Base-by-base conservation (phyloP, 345 rosid genomes). In the Gossypium bickii region DNA sequence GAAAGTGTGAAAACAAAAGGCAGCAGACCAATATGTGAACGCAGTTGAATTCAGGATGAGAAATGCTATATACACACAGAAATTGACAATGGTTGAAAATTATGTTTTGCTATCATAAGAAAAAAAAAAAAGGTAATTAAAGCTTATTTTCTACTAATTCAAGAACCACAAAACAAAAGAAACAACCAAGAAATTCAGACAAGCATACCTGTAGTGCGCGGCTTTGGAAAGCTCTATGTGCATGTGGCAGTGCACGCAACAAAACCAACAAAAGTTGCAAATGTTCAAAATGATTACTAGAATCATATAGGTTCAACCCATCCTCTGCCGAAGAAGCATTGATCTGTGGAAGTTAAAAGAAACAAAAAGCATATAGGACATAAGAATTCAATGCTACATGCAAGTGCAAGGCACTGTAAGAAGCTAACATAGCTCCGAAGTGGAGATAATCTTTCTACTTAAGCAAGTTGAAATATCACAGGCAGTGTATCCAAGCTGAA, bases 301-400 rank as follows among this genome's bases (percentile, higher is more conserved):
- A 91, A 84, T 91, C 98, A 77, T 90, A 90, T 80, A 91, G 89
- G 85, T 92, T 91, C 78, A 92, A 86, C 78, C 89, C 91, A 82
- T 96, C 94, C 74, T 90, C 98, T 34, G 94, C 81, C 78, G 97
- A 90, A 76, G 98, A 87, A 78, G 97, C 97, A 84, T 96, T 96
- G 60, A 93, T 89, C 99, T 96, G 97, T 77, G 71, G 63, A 86
- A 76, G 67, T 56, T 70, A 76, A 20, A 29, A 13, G 43, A 59
- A 29, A 53, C 45, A 22, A 17, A 25, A 45, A 60, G 20, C 1
- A 47, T 12, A 12, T 2, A 52, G 24, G 24, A 48, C 45, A 44
- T 59, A 9, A 24, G 65, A 34, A 45, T 73, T 10, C 58, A 70
- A n/a, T 29, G 9, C n/a, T 12, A 71, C 8, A 59, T 16, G 34